phyloP scores from a whole-genome alignment of 2,329 filamentous ascomycete genomes.

The Ophiosphaerella korrae region DNA sequence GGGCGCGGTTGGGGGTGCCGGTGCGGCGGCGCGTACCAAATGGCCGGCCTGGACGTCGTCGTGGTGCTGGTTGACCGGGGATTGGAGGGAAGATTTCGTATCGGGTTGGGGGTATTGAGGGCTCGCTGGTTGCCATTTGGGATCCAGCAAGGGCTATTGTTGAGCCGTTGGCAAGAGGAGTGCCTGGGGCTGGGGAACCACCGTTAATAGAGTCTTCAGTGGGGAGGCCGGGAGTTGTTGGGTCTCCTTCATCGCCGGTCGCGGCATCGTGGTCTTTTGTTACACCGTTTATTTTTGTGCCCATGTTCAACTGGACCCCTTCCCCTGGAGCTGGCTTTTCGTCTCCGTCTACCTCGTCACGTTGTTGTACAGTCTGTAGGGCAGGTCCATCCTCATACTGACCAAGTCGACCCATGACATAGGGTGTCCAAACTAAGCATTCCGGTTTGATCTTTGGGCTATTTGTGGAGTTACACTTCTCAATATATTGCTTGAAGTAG shows the following conservation, averaged over 20 bases:
- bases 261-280: constrained; percentile 20
- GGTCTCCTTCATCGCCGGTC: constrained; percentile 17
- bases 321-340: constrained; percentile 50
- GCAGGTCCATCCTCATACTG: constrained; percentile 83
- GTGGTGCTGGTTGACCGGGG: constrained; percentile 52
- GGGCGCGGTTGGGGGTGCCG: constrained; percentile 40
- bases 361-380: constrained; percentile 83
- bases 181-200: constrained; percentile 38
- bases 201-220: constrained; percentile 37
- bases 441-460: constrained; percentile 84
- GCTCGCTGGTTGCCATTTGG: constrained; percentile 32
- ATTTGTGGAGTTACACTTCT: constrained; percentile 85
- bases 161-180: constrained; percentile 40
- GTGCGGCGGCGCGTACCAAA: constrained; percentile 46
- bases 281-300: constrained; percentile 30
- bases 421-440: constrained; percentile 91
- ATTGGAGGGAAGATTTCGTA: constrained; percentile 81
- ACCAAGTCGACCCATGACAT: constrained; percentile 87
- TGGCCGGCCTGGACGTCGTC: constrained; percentile 43
- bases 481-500: constrained; percentile 86
- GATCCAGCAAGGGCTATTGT: constrained; percentile 36
- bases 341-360: constrained; percentile 69
- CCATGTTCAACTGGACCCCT: constrained; percentile 47
- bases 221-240: constrained; percentile 25
- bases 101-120: constrained; percentile 68